Evolutionary conservation across 2,329 filamentous ascomycete genomes (phyloP), one percentile per base, ranked within the genome.

Genomic region (Knoxdaviesia proteae): DNA sequence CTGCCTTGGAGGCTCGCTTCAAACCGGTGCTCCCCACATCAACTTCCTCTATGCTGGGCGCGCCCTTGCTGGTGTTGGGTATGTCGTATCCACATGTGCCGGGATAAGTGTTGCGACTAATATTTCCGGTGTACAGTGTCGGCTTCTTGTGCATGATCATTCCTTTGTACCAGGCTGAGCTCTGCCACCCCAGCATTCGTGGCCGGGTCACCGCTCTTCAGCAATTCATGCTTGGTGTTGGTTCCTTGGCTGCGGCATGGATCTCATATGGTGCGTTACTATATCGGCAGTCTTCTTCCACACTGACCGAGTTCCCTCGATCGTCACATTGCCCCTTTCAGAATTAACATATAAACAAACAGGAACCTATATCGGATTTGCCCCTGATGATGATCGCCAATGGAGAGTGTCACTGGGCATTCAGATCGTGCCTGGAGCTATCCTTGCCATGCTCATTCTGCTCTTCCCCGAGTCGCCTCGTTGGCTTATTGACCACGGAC

Each of bases 201-300:
- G 83, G 82, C 8, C 65, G 76, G 47, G 69, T 90, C 33, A 86
- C 80, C 0, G 71, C 74, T 32, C 63, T 88, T 4, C 82, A 87
- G 56, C 82, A 87, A 51, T 86, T 87, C 53, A 87, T 87, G 80
- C 56, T 88, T 42, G 82, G 81, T 1, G 70, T 88, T 32, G 83
- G 83, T 44, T 64, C 80, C 10, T 67, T 90, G 2, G 60, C 76
- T 10, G 82, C 83, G 0, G 68, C 74, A 0, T 86, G 81, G 80
- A 73, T 81, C 40, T 75, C 74, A 0, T 88, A 77, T 47, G 82
- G 76, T 38, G 61, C 60, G 10, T 62, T 53, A 35, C 53, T 20
- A 20, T 20, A 20, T 20, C 20, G 20, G 20, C 20, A 20, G 20
- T 20, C 20, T 20, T 20, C 20, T 20, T 47, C 33, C 48, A 47